Conservation (phyloP, 495 filamentous ascomycete species). For the Xylaria bambusicola region DNA sequence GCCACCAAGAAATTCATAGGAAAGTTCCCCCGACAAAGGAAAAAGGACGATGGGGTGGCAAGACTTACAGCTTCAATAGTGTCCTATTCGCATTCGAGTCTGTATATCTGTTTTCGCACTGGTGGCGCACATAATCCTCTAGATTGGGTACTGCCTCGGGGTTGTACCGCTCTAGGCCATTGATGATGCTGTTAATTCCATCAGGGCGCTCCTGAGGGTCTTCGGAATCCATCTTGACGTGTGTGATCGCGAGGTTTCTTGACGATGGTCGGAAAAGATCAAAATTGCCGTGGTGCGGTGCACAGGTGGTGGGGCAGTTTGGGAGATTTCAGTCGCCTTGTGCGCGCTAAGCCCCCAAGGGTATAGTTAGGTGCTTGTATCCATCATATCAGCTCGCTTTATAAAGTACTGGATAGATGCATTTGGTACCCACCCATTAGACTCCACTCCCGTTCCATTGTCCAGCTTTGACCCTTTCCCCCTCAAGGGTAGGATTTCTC, state of each 20-base stretch:
- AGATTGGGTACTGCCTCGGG: slow-evolving; percentile 92
- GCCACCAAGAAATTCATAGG: neutral
- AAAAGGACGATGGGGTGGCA: neutral
- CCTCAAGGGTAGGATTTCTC: no score
- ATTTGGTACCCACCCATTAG: no score
- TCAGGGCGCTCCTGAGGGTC: slow-evolving; percentile 72
- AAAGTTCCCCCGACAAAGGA: slow-evolving; percentile 4
- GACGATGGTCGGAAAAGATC: slow-evolving; percentile 29
- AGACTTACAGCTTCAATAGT: slow-evolving; percentile 92
- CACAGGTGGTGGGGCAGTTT: slow-evolving; percentile 30
- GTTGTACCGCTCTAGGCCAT: slow-evolving; percentile 97
- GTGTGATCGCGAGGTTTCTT: slow-evolving; percentile 28
- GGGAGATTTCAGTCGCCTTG: slow-evolving; percentile 21
- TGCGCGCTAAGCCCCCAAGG: slow-evolving; percentile 12
- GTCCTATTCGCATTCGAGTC: slow-evolving; percentile 97
- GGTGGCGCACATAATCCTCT: slow-evolving; percentile 90
- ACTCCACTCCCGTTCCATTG: no score
- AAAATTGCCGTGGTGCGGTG: slow-evolving; percentile 25
- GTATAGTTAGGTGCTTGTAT: slow-evolving; percentile 3
- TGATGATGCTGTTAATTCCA: slow-evolving; percentile 86
- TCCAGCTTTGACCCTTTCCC: no score
- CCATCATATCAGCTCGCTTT: neutral
- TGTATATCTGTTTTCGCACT: slow-evolving; percentile 92
- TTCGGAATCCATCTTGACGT: slow-evolving; percentile 55
- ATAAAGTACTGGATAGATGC: slow-evolving; percentile 1